Percentiles rank a stretch among this genome's conserved stretches.
Evolutionary conservation across 345 rosid genomes (phyloP).

Genomic region (Viola odorata): DNA sequence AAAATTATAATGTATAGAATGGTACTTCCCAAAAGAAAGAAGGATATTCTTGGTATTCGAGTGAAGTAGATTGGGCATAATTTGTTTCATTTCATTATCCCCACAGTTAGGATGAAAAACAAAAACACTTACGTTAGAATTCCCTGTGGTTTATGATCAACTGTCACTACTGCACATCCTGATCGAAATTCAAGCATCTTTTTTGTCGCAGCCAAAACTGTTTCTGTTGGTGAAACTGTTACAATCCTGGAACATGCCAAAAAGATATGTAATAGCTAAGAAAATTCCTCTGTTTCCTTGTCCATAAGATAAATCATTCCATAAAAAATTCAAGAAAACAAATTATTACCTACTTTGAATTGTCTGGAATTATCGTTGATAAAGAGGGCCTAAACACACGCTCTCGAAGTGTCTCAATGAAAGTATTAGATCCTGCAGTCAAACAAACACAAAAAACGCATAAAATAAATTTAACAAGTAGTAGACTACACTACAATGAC

Average conservation of each 20-base stretch:
- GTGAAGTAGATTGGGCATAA: not conserved
- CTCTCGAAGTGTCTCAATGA: conserved; percentile 88
- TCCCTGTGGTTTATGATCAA: conserved; percentile 75
- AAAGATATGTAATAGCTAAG: conserved; percentile 6
- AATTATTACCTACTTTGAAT: conserved; percentile 97
- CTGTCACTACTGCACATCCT: conserved; percentile 70
- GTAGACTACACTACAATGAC: not conserved
- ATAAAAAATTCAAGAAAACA: conserved; percentile 19
- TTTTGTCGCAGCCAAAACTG: conserved; percentile 62
- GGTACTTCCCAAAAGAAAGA: conserved; percentile 6
- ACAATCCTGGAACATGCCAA: conserved; percentile 58
- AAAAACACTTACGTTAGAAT: conserved; percentile 74
- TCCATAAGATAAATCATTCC: not conserved
- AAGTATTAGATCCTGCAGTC: conserved; percentile 68
- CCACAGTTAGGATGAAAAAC: conserved; percentile 2
- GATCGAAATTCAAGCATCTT: conserved; percentile 76
- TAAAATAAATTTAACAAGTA: not conserved
- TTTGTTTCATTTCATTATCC: not conserved
- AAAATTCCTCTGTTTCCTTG: no score
- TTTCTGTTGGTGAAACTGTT: conserved; percentile 73
- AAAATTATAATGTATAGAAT: conserved; percentile 10
- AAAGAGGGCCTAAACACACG: conserved; percentile 90
- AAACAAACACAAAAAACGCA: conserved; percentile 8
- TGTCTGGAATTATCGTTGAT: conserved; percentile 75
- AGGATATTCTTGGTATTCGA: not conserved